Conservation (phyloP, 306 rosid genomes). For the Gleditsia sinensis region DNA sequence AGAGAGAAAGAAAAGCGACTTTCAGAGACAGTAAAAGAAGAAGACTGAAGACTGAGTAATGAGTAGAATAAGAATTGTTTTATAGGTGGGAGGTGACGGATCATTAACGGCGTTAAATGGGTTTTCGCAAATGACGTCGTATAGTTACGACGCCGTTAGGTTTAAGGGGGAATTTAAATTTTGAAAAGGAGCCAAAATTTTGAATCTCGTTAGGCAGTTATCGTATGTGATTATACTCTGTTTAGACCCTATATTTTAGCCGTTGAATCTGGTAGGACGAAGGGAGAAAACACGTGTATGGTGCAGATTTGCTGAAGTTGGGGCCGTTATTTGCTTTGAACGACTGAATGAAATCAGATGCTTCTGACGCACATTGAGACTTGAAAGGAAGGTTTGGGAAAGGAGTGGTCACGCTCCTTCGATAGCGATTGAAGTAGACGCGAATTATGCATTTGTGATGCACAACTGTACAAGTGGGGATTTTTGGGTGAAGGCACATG, state of each 20-base stretch:
- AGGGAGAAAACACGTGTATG: background rate
- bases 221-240: background rate
- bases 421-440: conserved; percentile 1
- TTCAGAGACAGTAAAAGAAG: background rate
- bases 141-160: conserved; percentile 33
- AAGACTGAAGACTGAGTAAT: background rate
- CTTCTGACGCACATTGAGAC: background rate
- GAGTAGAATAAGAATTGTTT: background rate
- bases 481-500: background rate
- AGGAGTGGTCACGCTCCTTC: background rate
- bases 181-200: conserved; percentile 34
- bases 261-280: background rate
- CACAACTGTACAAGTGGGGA: background rate
- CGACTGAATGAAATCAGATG: background rate
- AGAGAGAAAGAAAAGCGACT: background rate
- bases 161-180: conserved; percentile 45
- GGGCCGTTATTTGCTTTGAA: background rate
- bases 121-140: background rate
- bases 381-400: background rate
- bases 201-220: background rate
- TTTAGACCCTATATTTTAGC: accelerated
- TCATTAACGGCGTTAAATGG: conserved; percentile 28
- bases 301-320: background rate
- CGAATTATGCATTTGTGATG: background rate
- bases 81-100: conserved; percentile 39